Conservation (phyloP, 2,329 filamentous ascomycete species). For the Penicillium brasilianum region DNA sequence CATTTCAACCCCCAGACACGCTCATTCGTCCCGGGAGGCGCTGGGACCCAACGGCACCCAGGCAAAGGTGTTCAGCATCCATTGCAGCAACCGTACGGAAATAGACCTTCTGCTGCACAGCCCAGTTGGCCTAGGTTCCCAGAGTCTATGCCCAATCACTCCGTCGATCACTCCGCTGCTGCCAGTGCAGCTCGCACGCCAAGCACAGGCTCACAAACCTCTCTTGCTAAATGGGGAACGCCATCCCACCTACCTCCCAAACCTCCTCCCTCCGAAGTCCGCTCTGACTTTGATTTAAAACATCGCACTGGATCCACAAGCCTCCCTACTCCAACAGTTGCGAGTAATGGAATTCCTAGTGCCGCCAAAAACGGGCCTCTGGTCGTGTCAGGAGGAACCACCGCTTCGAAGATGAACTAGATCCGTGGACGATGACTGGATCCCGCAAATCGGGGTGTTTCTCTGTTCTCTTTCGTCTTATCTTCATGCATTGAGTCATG, state of each 20-base stretch:
- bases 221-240: conserved; percentile 57
- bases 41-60: conserved; percentile 39
- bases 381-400: conserved; percentile 45
- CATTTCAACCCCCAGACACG: conserved; percentile 94
- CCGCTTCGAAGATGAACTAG: conserved; percentile 37
- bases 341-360: conserved; percentile 29
- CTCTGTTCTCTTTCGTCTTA: not conserved
- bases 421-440: not conserved
- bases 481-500: not conserved
- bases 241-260: conserved; percentile 57
- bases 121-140: conserved; percentile 37
- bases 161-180: conserved; percentile 27
- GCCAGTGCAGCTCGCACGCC: conserved; percentile 28
- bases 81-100: conserved; percentile 34
- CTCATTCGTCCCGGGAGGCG: conserved; percentile 77
- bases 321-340: conserved; percentile 28
- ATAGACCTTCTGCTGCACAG: conserved; percentile 27
- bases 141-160: conserved; percentile 30
- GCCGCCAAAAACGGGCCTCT: conserved; percentile 41
- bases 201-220: conserved; percentile 39
- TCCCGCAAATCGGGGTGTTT: not conserved
- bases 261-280: conserved; percentile 54
- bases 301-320: conserved; percentile 34
- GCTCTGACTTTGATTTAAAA: conserved; percentile 49
- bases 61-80: conserved; percentile 38